phyloP scores from a whole-genome alignment of 768 basidiomycete species.

The Suillus tomentosus region DNA sequence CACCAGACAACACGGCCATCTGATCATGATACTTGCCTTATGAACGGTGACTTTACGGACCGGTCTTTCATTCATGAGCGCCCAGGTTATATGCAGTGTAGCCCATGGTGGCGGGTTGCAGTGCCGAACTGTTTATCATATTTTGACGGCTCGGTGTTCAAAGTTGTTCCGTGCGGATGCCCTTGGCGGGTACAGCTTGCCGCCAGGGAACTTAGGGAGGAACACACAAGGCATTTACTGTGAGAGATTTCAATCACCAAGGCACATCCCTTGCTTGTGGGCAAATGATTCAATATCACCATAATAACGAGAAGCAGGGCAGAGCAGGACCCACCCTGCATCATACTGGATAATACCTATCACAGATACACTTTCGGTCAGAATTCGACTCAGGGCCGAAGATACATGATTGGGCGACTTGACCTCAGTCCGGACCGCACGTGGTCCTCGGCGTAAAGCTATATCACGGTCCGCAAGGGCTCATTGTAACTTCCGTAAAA shows the following conservation, averaged over 20 bases:
- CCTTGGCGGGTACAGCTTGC: slow-evolving; percentile 3
- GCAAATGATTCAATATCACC: slow-evolving; percentile 3
- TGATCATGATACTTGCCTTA: background rate
- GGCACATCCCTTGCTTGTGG: background rate
- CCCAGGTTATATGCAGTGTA: background rate
- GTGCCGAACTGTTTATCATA: slow-evolving; percentile 4
- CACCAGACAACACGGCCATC: background rate
- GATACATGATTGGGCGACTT: background rate
- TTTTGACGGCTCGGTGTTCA: slow-evolving; percentile 1
- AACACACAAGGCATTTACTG: slow-evolving; percentile 1
- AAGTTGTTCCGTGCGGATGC: background rate
- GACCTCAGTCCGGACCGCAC: background rate
- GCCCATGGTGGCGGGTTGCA: background rate
- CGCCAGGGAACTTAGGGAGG: background rate
- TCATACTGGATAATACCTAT: background rate
- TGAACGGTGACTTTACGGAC: slow-evolving; percentile 3
- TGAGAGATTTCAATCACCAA: background rate
- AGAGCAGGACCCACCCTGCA: background rate
- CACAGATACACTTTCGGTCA: background rate
- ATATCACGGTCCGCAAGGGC: background rate
- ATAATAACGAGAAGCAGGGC: slow-evolving; percentile 2
- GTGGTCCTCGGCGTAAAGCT: slow-evolving; percentile 1
- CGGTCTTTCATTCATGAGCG: background rate
- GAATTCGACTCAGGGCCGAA: background rate
- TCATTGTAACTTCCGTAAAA: background rate